Conservation (phyloP, 148 eudicot genomes). For the Chenopodium album region DNA sequence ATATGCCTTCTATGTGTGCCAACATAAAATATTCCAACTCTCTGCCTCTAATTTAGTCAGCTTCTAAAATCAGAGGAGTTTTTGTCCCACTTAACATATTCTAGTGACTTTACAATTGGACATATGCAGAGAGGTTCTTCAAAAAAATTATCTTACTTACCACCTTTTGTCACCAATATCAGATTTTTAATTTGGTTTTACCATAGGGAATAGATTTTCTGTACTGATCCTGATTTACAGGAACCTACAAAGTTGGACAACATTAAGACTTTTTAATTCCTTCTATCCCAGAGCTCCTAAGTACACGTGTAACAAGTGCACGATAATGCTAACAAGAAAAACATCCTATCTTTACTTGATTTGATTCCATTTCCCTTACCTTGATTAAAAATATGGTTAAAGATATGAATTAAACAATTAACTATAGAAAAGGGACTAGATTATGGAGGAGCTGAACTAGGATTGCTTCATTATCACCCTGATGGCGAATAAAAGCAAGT, state of each 20-base stretch:
- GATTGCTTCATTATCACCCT: not conserved
- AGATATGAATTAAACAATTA: not conserved
- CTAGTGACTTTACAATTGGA: not conserved
- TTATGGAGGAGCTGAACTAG: not conserved
- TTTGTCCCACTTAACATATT: constrained; percentile 10
- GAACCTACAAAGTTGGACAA: constrained; percentile 1
- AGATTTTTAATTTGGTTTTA: not conserved
- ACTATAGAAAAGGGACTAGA: not conserved
- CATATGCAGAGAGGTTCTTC: not conserved
- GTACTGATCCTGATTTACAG: not conserved
- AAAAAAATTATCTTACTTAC: not conserved
- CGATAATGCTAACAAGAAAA: constrained; percentile 8
- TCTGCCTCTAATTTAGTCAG: constrained; percentile 3
- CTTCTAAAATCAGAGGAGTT: not conserved
- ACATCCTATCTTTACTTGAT: constrained; percentile 4
- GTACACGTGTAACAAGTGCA: not conserved
- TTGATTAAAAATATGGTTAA: constrained; percentile 2
- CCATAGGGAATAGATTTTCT: not conserved
- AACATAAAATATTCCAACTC: not conserved
- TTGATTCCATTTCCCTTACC: constrained; percentile 12
- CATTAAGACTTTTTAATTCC: not conserved
- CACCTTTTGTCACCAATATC: not conserved
- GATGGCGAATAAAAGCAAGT: constrained; percentile 2
- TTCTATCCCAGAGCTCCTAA: not conserved
- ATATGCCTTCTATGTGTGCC: not conserved